Conservation (phyloP, 1,139 yeast genomes). For the Hansenula anomala region DNA sequence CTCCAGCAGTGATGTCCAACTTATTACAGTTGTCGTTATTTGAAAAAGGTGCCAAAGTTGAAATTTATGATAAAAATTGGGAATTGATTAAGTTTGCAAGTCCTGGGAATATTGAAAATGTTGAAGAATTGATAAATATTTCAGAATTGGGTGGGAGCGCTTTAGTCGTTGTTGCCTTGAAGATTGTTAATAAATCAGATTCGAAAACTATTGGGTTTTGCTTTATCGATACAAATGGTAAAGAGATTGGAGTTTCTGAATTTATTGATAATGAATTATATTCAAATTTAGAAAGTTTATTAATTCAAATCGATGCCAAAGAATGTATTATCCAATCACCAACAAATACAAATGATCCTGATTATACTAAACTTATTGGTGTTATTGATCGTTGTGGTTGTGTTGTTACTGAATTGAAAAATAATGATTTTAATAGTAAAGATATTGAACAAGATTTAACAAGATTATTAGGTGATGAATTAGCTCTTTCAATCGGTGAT, state of each 20-base stretch:
- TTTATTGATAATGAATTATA: constrained; percentile 84
- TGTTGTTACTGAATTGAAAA: constrained; percentile 56
- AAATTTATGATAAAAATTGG: constrained; percentile 64
- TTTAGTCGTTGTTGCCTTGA: constrained; percentile 75
- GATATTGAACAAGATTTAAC: constrained; percentile 66
- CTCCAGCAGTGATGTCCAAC: constrained; percentile 65
- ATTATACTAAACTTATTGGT: constrained; percentile 45
- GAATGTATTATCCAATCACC: constrained; percentile 66
- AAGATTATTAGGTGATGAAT: constrained; percentile 50
- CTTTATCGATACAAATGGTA: constrained; percentile 69
- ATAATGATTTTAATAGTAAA: constrained; percentile 48
- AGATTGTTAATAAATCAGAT: constrained; percentile 40
- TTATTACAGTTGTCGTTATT: constrained; percentile 64
- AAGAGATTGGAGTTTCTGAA: constrained; percentile 67
- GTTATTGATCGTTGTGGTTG: constrained; percentile 73
- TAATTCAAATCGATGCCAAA: constrained; percentile 85
- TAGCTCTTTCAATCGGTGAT: constrained; percentile 59
- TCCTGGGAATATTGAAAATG: constrained; percentile 84
- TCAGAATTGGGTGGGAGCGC: constrained; percentile 47
- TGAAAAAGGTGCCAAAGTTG: constrained; percentile 71
- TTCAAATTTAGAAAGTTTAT: constrained; percentile 77
- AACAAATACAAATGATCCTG: constrained; percentile 36
- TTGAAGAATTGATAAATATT: constrained; percentile 65
- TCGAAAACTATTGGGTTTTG: constrained; percentile 70
- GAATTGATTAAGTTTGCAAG: constrained; percentile 61